Evolutionary conservation across 2,329 filamentous ascomycete species (phyloP), one percentile per base, ranked within the genome.

Genomic region (Calonectria henricotiae): DNA sequence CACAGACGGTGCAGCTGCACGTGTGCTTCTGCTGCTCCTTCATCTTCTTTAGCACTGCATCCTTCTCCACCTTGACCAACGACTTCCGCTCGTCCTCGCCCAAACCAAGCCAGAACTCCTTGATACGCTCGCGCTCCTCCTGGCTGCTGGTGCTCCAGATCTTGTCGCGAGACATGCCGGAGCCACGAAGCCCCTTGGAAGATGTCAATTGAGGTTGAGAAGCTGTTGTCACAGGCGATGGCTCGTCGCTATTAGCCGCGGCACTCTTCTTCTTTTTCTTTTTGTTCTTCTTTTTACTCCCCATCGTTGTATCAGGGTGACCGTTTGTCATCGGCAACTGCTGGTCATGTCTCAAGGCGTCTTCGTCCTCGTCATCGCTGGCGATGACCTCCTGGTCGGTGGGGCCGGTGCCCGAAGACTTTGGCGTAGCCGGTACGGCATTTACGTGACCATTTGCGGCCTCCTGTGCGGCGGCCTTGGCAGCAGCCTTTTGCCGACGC

Each of bases 1-100:
- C 96, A 82, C 96, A 99, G 46, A 99, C 96, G 5, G 95, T 97
- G 83, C 96, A 99, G 82, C 95, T 98, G 86, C 96, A 99, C 2
- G 96, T 98, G 82, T 98, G 95, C 83, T 98, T 98, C 83, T 99
- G 96, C 83, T 99, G 96, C 83, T 99, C 96, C 87, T 99, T 99
- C 96, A 99, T 99, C 87, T 99, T 99, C 80, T 94, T 95, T 67
- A 99, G 85, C 0, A 99, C 96, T 8, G 96, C 96, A 83, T 99
- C 96, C 85, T 99, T 99, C 84, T 99, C 96, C 35, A 99, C 96
- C 83, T 98, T 98, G 79, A 99, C 95, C 55, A 99, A 86, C 17
- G 94, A 96, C 81, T 97, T 96, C 77, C 96, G 93, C 81, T 98
- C 95, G 43, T 97, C 94, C 82, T 99, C 96, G 75, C 94, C 94